Conservation (phyloP, 75 land plant species). For the Pinus taeda region DNA sequence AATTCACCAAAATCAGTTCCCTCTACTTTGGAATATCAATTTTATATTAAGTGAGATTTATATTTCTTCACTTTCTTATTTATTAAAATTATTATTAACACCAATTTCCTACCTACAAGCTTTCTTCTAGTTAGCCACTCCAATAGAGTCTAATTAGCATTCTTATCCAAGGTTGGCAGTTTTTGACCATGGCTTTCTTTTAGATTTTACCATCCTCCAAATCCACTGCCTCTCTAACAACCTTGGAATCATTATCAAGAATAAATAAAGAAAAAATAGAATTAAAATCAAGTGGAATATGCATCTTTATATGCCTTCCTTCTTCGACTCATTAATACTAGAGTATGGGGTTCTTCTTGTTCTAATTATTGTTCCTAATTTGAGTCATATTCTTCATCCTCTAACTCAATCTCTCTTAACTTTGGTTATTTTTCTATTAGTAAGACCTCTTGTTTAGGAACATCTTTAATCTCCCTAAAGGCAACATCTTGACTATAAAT, state of each 20-base stretch:
- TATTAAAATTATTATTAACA: constrained; percentile 12
- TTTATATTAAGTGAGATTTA: constrained; percentile 13
- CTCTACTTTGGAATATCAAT: neutral
- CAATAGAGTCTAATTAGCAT: neutral
- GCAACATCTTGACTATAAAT: neutral
- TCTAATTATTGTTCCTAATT: neutral
- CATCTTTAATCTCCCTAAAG: neutral
- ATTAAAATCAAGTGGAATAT: neutral
- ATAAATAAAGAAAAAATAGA: neutral
- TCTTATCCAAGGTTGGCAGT: neutral
- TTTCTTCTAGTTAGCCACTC: constrained; percentile 4
- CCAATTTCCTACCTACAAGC: neutral
- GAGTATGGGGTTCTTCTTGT: neutral
- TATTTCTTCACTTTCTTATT: constrained; percentile 8
- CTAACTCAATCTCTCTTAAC: neutral
- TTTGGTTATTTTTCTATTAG: neutral
- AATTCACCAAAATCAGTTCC: constrained; percentile 5
- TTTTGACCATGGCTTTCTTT: constrained; percentile 9
- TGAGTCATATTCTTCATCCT: neutral
- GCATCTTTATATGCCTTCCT: neutral
- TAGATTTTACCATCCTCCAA: neutral
- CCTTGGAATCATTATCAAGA: neutral
- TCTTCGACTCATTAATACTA: neutral
- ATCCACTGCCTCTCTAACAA: too few species aligned
- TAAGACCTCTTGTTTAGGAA: neutral